Evolutionary conservation across 2,329 filamentous ascomycete genomes (phyloP).

Genomic region (Cadophora luteo-olivacea): DNA sequence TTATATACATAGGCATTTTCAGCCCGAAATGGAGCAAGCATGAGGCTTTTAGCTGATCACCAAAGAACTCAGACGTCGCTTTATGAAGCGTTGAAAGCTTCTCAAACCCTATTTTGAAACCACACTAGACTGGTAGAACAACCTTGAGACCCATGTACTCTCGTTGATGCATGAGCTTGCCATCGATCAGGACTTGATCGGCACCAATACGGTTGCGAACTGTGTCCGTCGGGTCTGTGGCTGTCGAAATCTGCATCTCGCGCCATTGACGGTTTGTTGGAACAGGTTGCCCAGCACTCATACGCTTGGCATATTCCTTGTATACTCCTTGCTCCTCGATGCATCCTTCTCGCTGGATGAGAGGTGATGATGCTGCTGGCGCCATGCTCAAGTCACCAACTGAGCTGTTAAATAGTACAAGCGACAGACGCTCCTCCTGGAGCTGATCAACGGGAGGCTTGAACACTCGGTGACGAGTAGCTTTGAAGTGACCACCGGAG

Average conservation of each 20-base stretch:
- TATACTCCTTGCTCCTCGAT: conserved; percentile 53
- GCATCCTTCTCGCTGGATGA: conserved; percentile 51
- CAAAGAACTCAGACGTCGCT: neutral
- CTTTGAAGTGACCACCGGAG: conserved; percentile 54
- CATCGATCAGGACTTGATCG: conserved; percentile 51
- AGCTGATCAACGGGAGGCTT: conserved; percentile 51
- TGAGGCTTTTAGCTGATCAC: neutral
- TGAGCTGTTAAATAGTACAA: conserved; percentile 54
- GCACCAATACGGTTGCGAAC: conserved; percentile 50
- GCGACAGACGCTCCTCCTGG: conserved; percentile 49
- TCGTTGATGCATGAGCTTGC: conserved; percentile 53
- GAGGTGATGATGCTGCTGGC: conserved; percentile 49
- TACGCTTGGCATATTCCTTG: conserved; percentile 52
- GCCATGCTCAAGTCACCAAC: conserved; percentile 52
- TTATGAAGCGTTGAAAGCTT: neutral
- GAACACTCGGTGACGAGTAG: conserved; percentile 52
- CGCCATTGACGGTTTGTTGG: conserved; percentile 55
- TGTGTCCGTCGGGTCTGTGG: conserved; percentile 51
- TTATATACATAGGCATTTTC: neutral
- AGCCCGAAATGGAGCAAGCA: neutral
- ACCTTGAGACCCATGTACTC: conserved; percentile 56
- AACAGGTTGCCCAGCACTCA: conserved; percentile 48
- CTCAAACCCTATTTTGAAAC: neutral
- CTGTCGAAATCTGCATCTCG: conserved; percentile 55
- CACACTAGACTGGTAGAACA: conserved; percentile 50